A percentile compares a stretch with the other conserved stretches of the same genome.
Conservation (phyloP, 495 filamentous ascomycete species). For the Xylaria curta region DNA sequence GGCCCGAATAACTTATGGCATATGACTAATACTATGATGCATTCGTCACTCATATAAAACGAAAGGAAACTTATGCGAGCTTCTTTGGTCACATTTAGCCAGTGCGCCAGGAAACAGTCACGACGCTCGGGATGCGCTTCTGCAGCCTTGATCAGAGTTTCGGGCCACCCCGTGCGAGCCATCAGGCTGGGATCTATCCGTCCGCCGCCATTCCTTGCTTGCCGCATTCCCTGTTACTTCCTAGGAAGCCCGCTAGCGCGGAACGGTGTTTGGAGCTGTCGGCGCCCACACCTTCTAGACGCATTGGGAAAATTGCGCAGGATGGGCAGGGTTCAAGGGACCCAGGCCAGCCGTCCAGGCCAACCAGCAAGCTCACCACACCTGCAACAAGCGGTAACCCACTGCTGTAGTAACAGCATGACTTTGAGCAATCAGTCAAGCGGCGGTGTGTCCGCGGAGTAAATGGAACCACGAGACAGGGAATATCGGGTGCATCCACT, state of each 20-base stretch:
- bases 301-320: constrained; percentile 29
- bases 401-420: constrained; percentile 32
- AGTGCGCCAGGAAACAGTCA: constrained; percentile 29
- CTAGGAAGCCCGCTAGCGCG: constrained; percentile 34
- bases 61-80: constrained; percentile 25
- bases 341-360: constrained; percentile 30
- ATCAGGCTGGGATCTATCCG: constrained; percentile 46
- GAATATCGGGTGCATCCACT: constrained; percentile 8
- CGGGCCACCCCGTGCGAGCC: constrained; percentile 46
- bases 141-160: constrained; percentile 44
- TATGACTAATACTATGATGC: not conserved
- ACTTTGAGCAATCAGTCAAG: constrained; percentile 30
- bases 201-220: constrained; percentile 44
- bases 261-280: constrained; percentile 33
- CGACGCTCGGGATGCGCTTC: constrained; percentile 32
- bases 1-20: constrained; percentile 17
- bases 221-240: constrained; percentile 35
- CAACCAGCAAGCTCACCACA: constrained; percentile 29
- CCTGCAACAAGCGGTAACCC: constrained; percentile 24
- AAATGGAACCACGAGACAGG: constrained; percentile 13
- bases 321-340: constrained; percentile 31
- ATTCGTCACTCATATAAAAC: constrained; percentile 19
- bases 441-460: constrained; percentile 38
- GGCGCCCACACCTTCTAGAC: constrained; percentile 29
- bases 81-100: constrained; percentile 37